Base-by-base conservation (phyloP, 371 early-diverging fungal genomes). In the Mucor indicus region DNA sequence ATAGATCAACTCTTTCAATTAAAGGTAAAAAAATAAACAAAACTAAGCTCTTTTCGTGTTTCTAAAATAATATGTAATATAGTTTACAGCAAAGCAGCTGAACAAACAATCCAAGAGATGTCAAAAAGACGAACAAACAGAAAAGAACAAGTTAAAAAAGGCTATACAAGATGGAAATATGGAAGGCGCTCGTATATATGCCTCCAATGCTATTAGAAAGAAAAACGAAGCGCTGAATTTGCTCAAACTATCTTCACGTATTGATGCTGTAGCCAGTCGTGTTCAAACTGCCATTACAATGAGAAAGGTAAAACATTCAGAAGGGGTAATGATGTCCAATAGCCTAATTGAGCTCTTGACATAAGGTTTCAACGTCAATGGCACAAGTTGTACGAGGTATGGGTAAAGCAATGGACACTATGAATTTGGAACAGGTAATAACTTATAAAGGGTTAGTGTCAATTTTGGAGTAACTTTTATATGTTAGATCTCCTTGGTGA, bases 251-350 rank as follows among this genome's bases (percentile, higher is more conserved):
- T 77, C 91, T 15, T 91, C 92, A 40, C 82, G 96, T 33, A 87
- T 98, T 46, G 97, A 96, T 62, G 96, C 92, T 6, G 93, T 93
- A 3, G 89, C 96, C 12, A 82, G 87, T 42, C 75, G 95, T 43
- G 93, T 97, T 9, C 95, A 96, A 62, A 96, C 95, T 3, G 96
- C 97, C 0, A 91, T 93, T 39, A 92, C 93, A 0, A 98, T 96
- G 97, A 81, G 90, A 39, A 79, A 80, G 58, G 88, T 89, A 48
- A 24, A 12, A n/a, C 4, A n/a, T 21, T 2, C 3, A 36, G 11
- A 27, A 27, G 30, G 6, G 30, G 8, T 29, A 29, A 29, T n/a
- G n/a, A n/a, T n/a, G n/a, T n/a, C n/a, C n/a, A n/a, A n/a, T n/a
- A n/a, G n/a, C n/a, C n/a, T n/a, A n/a, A n/a, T n/a, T n/a, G n/a